These are phyloP conservation scores for Colletotrichum horii DNA, from an alignment of 2,329 filamentous ascomycete species.

Conservation along the genomic window DNA sequence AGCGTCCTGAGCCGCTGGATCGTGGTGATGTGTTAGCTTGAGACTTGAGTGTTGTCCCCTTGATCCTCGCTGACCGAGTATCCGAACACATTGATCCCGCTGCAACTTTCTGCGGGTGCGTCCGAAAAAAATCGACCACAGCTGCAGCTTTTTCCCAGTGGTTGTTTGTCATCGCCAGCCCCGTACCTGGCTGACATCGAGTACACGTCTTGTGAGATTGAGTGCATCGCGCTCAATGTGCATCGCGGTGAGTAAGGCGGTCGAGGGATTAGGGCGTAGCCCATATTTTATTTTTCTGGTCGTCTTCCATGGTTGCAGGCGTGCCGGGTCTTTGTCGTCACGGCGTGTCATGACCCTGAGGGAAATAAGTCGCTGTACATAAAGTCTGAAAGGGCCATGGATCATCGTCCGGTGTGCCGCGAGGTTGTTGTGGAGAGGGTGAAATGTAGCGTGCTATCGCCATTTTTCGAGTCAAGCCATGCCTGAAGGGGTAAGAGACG, in stretches of 20 bases:
- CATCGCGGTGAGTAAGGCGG: neutral
- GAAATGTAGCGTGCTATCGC: conserved; percentile 11
- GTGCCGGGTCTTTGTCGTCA: neutral
- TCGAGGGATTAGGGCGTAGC: neutral
- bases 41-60: neutral
- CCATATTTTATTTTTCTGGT: neutral
- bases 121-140: neutral
- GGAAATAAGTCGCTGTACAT: conserved; percentile 7
- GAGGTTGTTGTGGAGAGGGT: neutral
- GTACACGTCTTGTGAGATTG: neutral
- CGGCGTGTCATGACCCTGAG: neutral
- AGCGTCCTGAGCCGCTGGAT: neutral
- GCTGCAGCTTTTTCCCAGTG: neutral
- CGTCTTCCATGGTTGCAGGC: neutral
- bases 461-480: conserved; percentile 21
- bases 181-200: neutral
- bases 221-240: neutral
- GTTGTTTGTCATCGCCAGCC: neutral
- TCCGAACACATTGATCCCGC: neutral
- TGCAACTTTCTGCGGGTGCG: neutral
- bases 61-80: conserved; percentile 8
- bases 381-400: conserved; percentile 16
- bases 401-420: conserved; percentile 16
- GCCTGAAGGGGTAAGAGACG: conserved; percentile 5
- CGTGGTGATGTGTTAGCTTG: neutral